Evolutionary conservation across 257 asterid species (phyloP), one percentile per base, ranked within the genome.

Genomic region (Vinca minor): DNA sequence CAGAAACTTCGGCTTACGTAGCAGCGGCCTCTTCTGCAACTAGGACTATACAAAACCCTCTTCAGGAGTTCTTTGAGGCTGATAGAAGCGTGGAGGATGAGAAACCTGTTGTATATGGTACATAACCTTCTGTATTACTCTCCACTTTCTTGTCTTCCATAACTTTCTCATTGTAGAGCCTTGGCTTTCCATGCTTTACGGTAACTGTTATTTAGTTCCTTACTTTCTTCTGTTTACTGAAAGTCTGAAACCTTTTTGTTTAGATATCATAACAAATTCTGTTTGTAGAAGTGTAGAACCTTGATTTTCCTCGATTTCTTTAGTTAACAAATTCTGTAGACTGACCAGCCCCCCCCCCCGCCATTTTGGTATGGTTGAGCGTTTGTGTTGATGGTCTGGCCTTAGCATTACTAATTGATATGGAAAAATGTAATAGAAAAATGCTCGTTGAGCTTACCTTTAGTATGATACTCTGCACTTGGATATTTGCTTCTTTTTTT

Each of bases 51-150:
- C 85, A 53, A 49, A 90, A 85, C 71, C 95, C 95, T 1, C 89
- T 90, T 14, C 87, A 81, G 74, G 87, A 82, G 72, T 90, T 90
- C 73, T 90, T 90, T 52, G 95, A 87, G 78, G 82, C 63, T 10
- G 90, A 87, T 39, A 74, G 95, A 63, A 76, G 73, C 36, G 62
- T 55, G 0, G 95, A 87, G 18, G 95, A 83, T 32, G 97, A 87
- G 31, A 83, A 78, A 64, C 95, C 95, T 50, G 71, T 80, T n/a
- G 80, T 82, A 56, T 90, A 87, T 69, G 97, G 97, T 90, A 73
- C n/a, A n/a, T 3, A 6, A 11, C 53, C 28, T 13, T 36, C 6
- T 54, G 1, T 20, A 32, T 20, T 3, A 17, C 21, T 42, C 18
- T 69, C 23, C 59, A 55, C 38, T 36, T 52, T 56, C 1, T 65